Conservation (phyloP, 768 basidiomycete genomes). For the Galerina sulciceps region DNA sequence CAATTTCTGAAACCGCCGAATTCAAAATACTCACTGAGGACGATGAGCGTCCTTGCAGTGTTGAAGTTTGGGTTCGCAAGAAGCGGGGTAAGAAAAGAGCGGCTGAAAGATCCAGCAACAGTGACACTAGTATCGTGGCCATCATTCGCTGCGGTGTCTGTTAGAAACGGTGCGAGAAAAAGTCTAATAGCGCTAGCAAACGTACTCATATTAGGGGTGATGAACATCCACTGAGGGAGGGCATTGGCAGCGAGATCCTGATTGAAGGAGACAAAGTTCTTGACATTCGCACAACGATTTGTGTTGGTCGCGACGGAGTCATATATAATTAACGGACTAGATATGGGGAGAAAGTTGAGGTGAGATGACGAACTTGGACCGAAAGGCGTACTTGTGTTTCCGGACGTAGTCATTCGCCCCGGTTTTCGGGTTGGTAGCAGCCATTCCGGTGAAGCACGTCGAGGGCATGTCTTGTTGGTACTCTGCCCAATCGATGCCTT, state of each 20-base stretch:
- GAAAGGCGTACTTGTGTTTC: conserved; percentile 32
- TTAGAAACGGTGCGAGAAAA: neutral
- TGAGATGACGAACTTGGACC: neutral
- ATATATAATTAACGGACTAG: conserved; percentile 51
- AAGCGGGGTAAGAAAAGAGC: conserved; percentile 54
- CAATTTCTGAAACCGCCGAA: neutral
- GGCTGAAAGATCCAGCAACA: conserved; percentile 49
- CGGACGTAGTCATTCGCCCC: conserved; percentile 32
- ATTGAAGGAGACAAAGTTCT: conserved; percentile 69
- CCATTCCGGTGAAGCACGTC: conserved; percentile 48
- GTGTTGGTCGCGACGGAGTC: conserved; percentile 51
- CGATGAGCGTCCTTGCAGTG: conserved; percentile 53
- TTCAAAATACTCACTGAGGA: conserved; percentile 39
- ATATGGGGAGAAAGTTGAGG: neutral
- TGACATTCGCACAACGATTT: conserved; percentile 44
- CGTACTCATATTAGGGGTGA: conserved; percentile 61
- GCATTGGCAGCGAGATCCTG: conserved; percentile 52
- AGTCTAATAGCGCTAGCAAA: neutral
- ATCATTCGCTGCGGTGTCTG: conserved; percentile 44
- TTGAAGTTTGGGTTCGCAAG: conserved; percentile 58
- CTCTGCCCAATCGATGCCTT: conserved; percentile 60
- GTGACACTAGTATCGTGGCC: conserved; percentile 62
- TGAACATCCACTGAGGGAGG: conserved; percentile 63
- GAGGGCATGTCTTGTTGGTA: conserved; percentile 65
- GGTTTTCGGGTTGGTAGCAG: conserved; percentile 27